A percentile compares a stretch with the other conserved stretches of the same genome.
Conservation (phyloP, 2,329 filamentous ascomycete genomes). For the Davidsoniella virescens region DNA sequence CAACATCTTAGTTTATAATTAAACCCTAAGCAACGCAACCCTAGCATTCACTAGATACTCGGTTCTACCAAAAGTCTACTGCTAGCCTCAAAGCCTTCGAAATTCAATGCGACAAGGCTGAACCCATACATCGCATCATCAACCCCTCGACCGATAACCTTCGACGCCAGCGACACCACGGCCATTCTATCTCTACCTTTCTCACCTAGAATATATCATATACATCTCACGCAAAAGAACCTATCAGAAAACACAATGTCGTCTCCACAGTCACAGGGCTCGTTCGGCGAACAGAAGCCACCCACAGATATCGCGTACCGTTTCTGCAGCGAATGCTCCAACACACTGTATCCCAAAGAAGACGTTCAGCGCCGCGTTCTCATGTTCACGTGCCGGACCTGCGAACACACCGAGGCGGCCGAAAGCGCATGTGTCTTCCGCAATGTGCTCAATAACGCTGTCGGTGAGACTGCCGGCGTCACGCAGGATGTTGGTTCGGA, state of each 20-base stretch:
- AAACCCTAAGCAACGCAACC: no score
- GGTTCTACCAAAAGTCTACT: no score
- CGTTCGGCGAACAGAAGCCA: conserved; percentile 31
- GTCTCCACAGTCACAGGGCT: conserved; percentile 21
- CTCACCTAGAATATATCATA: no score
- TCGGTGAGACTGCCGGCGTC: conserved; percentile 90
- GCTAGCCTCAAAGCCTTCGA: no score
- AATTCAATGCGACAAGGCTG: no score
- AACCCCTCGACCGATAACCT: no score
- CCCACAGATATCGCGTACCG: conserved; percentile 80
- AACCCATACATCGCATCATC: no score
- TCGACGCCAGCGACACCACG: no score
- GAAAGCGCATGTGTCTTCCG: conserved; percentile 86
- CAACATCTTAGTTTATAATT: no score
- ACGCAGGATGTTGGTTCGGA: conserved; percentile 94
- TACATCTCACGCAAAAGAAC: background rate
- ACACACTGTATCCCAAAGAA: conserved; percentile 96
- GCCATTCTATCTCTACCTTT: background rate
- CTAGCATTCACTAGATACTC: no score
- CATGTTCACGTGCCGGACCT: conserved; percentile 91
- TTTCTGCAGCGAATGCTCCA: conserved; percentile 98
- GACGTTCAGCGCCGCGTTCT: conserved; percentile 69
- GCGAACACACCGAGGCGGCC: conserved; percentile 77
- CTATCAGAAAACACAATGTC: conserved; percentile 29
- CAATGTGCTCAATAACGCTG: conserved; percentile 79